Conservation (phyloP, 106 monocot species). For the Allium cepa region DNA sequence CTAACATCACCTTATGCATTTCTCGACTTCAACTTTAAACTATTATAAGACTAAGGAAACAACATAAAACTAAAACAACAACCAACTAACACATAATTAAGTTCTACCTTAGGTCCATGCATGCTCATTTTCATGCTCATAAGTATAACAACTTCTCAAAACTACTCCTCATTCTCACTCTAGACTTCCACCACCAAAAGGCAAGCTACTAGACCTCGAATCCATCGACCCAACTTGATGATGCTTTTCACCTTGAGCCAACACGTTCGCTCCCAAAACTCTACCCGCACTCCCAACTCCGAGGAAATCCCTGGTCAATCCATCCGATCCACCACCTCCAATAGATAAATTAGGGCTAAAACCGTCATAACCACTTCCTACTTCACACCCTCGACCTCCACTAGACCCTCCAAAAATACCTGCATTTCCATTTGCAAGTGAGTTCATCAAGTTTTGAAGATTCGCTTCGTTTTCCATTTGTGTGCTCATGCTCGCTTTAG, state of each 20-base stretch:
- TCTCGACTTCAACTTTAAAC: too few relatives aligned
- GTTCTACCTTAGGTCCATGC: too few relatives aligned
- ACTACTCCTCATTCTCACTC: not conserved
- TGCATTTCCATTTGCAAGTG: not conserved
- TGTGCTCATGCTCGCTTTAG: not conserved
- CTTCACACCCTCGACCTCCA: not conserved
- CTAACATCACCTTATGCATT: too few relatives aligned
- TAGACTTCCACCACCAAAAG: constrained; percentile 2
- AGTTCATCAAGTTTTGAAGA: constrained; percentile 13
- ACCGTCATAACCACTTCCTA: not conserved
- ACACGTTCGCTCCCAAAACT: not conserved
- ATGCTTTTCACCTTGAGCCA: not conserved
- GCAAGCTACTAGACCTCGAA: not conserved
- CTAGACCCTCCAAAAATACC: not conserved
- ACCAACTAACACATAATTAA: too few relatives aligned
- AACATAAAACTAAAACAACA: too few relatives aligned
- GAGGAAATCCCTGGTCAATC: constrained; percentile 9
- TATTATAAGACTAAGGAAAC: too few relatives aligned
- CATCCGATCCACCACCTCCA: not conserved
- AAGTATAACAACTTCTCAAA: too few relatives aligned
- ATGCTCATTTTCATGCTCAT: too few relatives aligned
- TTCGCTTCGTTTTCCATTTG: constrained; percentile 6
- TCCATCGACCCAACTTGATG: constrained; percentile 2
- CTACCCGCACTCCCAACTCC: constrained; percentile 2
- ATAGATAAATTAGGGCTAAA: not conserved